Evolutionary conservation across 306 rosid species (phyloP), one percentile per base, ranked within the genome.

Genomic region (Vigna angularis): DNA sequence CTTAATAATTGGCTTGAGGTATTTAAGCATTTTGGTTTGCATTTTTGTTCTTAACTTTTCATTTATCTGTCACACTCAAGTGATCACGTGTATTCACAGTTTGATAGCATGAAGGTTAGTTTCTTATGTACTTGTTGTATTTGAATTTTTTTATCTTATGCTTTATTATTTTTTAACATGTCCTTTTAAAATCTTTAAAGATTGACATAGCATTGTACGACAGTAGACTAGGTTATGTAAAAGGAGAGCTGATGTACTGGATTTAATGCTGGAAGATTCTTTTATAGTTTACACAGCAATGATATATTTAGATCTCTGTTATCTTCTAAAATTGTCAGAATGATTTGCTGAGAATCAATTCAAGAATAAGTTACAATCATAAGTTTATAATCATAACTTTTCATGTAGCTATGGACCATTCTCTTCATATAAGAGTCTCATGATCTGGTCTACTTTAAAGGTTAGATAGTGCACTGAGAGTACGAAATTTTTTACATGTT

Each of bases 1-100:
- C 87, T 85, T 72, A 78, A 84, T 63, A 88, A 85, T 73, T 94
- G 98, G 98, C 88, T 92, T 77, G 89, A 88, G 97, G 98, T 94
- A 85, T 66, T 58, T 34, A 78, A 76, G 62, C 80, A 70, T 72
- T 85, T 42, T 45, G 53, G 74, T 73, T 70, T 52, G 32, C 58
- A 14, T 63, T 34, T 86, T 79, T 45, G 66, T 78, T 65, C 61
- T 62, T 32, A n/a, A 51, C n/a, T 51, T 58, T 70, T 72, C 34
- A 30, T 26, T 58, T 56, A 14, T 65, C 40, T 67, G 55, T 70
- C 49, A 17, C 13, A 20, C 45, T 70, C 48, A 69, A 79, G 57
- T 16, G 63, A 79, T 71, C 22, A 44, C 34, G 72, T 24, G 16
- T 76, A 16, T 61, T 38, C 53, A 9, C 75, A 45, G 79, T 74